Evolutionary conservation across 257 asterid genomes (phyloP).

Genomic region (Penstemon barbatus): DNA sequence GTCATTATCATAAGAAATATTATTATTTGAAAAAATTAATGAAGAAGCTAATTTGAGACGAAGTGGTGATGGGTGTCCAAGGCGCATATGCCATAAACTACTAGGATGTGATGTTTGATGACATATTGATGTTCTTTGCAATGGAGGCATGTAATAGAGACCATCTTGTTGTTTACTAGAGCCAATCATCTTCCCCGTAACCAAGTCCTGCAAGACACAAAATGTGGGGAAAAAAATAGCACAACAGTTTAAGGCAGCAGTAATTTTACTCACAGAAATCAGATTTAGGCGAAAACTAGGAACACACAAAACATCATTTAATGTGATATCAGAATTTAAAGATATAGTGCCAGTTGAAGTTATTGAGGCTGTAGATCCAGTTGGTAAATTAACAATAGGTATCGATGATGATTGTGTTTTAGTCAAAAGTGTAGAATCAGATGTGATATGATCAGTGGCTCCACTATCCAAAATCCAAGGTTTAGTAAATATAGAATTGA

Average conservation of each 20-base stretch:
- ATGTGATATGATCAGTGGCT: constrained; percentile 16
- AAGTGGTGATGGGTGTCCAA: not conserved
- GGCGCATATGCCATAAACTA: not conserved
- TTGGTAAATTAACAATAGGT: not conserved
- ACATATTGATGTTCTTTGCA: too few species aligned
- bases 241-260: not conserved
- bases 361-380: not conserved
- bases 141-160: not conserved
- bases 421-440: not conserved
- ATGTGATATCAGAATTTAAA: not conserved
- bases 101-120: not conserved
- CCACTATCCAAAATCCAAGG: constrained; percentile 18
- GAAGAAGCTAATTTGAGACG: not conserved
- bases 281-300: not conserved
- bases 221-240: constrained; percentile 3
- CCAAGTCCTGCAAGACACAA: constrained; percentile 21
- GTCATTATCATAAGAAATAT: not conserved
- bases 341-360: not conserved
- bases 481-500: not conserved
- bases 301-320: constrained; percentile 7
- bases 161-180: not conserved
- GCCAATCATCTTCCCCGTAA: constrained; percentile 20
- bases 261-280: constrained; percentile 17
- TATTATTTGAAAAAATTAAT: not conserved
- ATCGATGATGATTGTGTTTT: too few species aligned